phyloP scores from a whole-genome alignment of 179 eudicot genomes.

The Vitellaria paradoxa region DNA sequence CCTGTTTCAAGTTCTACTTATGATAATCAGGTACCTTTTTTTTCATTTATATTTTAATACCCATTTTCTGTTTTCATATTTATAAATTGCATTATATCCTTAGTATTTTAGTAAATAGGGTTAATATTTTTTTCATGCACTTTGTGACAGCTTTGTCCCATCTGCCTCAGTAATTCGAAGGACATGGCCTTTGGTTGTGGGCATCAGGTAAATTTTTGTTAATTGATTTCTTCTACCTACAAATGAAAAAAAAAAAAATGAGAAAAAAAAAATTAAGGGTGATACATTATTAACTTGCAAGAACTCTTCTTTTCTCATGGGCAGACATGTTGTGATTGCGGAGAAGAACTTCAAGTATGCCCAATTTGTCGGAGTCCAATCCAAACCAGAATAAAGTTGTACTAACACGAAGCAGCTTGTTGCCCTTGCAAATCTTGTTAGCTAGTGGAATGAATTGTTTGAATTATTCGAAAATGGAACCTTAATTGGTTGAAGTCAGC shows the following conservation, averaged over 20 bases:
- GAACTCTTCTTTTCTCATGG: background rate
- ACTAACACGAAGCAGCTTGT: conserved; percentile 2
- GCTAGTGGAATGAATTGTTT: background rate
- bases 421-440: background rate
- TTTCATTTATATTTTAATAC: background rate
- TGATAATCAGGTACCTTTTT: background rate
- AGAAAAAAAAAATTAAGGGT: background rate
- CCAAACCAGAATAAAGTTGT: conserved; percentile 21
- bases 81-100: background rate
- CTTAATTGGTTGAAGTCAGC: background rate
- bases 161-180: conserved; percentile 38
- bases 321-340: conserved; percentile 21
- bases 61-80: background rate
- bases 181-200: conserved; percentile 59
- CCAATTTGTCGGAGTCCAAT: conserved; percentile 14
- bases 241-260: background rate
- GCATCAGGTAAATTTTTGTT: conserved; percentile 35
- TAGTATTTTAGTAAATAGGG: background rate
- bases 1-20: conserved; percentile 19
- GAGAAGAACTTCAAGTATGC: conserved; percentile 9
- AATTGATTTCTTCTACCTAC: conserved; percentile 1
- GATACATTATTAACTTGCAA: background rate
- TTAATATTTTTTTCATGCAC: background rate
- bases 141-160: conserved; percentile 38
- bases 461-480: background rate